Evolutionary conservation across 768 basidiomycete species (phyloP).

Genomic region (Lentinula raphanica): DNA sequence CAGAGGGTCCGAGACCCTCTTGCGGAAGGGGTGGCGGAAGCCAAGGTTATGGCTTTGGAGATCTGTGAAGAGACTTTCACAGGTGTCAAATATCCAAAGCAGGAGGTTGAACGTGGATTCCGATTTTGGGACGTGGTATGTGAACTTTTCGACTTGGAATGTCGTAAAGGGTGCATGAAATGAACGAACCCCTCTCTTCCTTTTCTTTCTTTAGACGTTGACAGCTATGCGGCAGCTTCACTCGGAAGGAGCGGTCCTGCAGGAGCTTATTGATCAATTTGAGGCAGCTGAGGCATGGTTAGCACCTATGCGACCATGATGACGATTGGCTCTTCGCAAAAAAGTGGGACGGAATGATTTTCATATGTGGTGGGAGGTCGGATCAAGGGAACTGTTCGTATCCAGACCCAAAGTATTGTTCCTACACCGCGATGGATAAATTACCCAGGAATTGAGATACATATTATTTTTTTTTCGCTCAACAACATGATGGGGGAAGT

Average conservation of each 20-base stretch:
- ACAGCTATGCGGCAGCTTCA: constrained; percentile 87
- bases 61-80: constrained; percentile 94
- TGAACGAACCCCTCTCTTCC: not conserved
- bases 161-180: constrained; percentile 33
- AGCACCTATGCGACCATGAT: constrained; percentile 82
- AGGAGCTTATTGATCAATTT: constrained; percentile 91
- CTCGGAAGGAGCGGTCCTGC: constrained; percentile 72
- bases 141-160: constrained; percentile 47
- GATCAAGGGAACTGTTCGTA: not conserved
- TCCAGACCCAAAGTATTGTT: not conserved
- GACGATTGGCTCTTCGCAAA: not conserved
- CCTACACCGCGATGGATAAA: not conserved
- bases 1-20: constrained; percentile 72
- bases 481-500: not conserved
- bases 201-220: constrained; percentile 79
- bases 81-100: constrained; percentile 80
- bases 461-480: not conserved
- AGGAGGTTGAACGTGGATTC: constrained; percentile 93
- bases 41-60: constrained; percentile 82
- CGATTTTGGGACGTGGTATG: constrained; percentile 98
- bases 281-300: constrained; percentile 95
- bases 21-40: constrained; percentile 73
- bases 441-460: not conserved
- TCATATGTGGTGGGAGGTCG: not conserved
- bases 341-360: not conserved